These are phyloP conservation scores for Penicillium sp. DNA, from an alignment of 2,329 filamentous ascomycete genomes.

Conservation along the genomic window DNA sequence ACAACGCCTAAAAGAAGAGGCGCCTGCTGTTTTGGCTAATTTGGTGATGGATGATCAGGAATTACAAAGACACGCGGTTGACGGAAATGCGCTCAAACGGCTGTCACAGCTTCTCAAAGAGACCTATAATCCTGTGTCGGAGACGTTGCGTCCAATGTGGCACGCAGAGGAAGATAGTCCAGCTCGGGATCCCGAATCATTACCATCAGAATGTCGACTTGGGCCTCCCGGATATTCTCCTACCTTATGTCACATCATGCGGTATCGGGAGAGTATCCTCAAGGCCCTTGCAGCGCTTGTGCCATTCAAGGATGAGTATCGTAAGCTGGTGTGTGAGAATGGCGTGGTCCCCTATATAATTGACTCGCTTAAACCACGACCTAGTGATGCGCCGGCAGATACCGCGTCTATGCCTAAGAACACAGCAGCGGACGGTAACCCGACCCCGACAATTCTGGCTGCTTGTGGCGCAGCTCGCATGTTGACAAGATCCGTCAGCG, in stretches of 20 bases:
- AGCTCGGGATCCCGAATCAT: conserved; percentile 18
- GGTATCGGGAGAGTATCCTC: conserved; percentile 70
- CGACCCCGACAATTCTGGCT: conserved; percentile 72
- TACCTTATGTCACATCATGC: conserved; percentile 66
- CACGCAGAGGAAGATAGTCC: conserved; percentile 39
- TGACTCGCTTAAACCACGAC: conserved; percentile 68
- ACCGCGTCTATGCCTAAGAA: conserved; percentile 29
- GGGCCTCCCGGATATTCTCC: conserved; percentile 62
- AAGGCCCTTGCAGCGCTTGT: conserved; percentile 79
- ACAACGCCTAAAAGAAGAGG: conserved; percentile 63
- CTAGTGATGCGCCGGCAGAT: conserved; percentile 29
- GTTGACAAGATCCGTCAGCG: conserved; percentile 78
- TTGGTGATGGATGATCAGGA: conserved; percentile 74
- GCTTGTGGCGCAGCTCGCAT: conserved; percentile 80
- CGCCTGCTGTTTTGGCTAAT: conserved; percentile 71
- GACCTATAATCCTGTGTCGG: conserved; percentile 60
- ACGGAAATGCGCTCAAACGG: conserved; percentile 62
- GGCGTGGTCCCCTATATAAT: conserved; percentile 79
- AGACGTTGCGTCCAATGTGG: conserved; percentile 56
- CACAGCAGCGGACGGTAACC: conserved; percentile 67
- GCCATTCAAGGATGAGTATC: conserved; percentile 76
- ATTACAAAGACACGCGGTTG: conserved; percentile 77
- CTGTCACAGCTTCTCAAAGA: conserved; percentile 64
- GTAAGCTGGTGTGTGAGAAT: conserved; percentile 76
- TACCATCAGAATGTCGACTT: conserved; percentile 48